Conservation (phyloP, 2,329 filamentous ascomycete genomes). For the Grosmannia huntii region DNA sequence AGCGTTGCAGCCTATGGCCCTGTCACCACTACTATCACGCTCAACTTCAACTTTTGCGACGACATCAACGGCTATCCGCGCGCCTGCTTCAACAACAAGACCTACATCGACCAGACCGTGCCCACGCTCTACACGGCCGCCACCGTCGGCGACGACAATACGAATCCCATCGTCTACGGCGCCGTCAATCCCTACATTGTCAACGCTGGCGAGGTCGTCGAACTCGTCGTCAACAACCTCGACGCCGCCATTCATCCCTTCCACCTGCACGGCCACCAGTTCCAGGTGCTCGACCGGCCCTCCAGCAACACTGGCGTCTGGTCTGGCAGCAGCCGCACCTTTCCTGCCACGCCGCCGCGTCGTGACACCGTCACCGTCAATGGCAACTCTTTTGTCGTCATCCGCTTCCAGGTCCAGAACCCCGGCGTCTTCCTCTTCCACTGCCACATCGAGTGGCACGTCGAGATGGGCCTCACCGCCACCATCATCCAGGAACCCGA, state of each 20-base stretch:
- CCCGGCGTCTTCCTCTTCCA: conserved; percentile 44
- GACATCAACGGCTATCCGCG: conserved; percentile 51
- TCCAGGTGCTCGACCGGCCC: conserved; percentile 35
- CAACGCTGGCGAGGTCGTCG: conserved; percentile 25
- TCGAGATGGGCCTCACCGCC: conserved; percentile 42
- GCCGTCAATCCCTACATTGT: conserved; percentile 28
- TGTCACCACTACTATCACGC: conserved; percentile 41
- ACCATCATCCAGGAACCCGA: conserved; percentile 44
- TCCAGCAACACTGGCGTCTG: conserved; percentile 23
- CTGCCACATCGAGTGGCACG: conserved; percentile 51
- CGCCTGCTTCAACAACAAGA: conserved; percentile 49
- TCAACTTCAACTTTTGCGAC: conserved; percentile 45
- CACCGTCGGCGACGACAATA: conserved; percentile 34
- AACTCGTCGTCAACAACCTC: conserved; percentile 37
- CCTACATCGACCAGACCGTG: conserved; percentile 55
- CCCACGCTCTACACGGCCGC: conserved; percentile 62
- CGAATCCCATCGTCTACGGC: conserved; percentile 28
- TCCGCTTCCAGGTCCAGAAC: conserved; percentile 39
- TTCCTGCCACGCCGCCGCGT: conserved; percentile 18
- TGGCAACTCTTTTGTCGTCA: conserved; percentile 31
- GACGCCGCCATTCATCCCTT: conserved; percentile 36
- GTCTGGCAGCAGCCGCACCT: conserved; percentile 18
- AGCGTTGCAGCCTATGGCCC: conserved; percentile 14
- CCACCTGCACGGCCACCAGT: conserved; percentile 43
- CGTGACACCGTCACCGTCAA: conserved; percentile 27